Evolutionary conservation across 441 rosid genomes (phyloP), one percentile per base, ranked within the genome.

Genomic region (Croton setiger): DNA sequence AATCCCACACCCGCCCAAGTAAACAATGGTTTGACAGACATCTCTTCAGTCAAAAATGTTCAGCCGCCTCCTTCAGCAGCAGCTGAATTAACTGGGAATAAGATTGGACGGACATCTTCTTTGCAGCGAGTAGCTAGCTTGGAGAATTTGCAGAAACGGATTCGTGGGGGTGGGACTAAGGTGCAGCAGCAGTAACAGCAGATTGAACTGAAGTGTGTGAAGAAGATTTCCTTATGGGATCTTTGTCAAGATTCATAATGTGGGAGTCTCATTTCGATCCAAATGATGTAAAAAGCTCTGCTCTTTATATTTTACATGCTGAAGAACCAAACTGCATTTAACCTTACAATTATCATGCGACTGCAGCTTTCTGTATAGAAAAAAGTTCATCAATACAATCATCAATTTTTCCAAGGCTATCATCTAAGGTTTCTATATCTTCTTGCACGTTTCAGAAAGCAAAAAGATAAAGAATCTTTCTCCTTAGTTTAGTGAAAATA

Each of bases 121-220:
- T 44, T 94, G 88, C 91, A 74, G 63, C 80, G 96, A 82, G 93
- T 94, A 69, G 90, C 90, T 56, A 94, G 97, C 83, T 87, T 94
- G 84, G 98, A 92, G 82, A 93, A 85, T 75, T 74, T 92, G 79
- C 97, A 94, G 76, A 92, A 94, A 79, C 86, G 88, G 67, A 88
- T 92, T 58, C 80, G 90, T 14, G 82, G 86, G 67, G 49, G n/a
- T 71, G 74, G 69, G 71, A 62, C 82, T 20, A 82, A 79, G 15
- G 79, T 72, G 18, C 79, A 81, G 61, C 73, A 76, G 68, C 71
- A 75, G 78, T 35, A 37, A 54, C 74, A 55, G 67, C 43, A 23
- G 66, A 66, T 18, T 17, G 43, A 39, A 17, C n/a, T 64, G 44
- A 49, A 11, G 47, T 58, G 13, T 53, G 13, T 53, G 39, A 62